Percentiles rank a stretch among this genome's conserved stretches.
Conservation (phyloP, 2,329 filamentous ascomycete species). For the Scorias spongiosa region DNA sequence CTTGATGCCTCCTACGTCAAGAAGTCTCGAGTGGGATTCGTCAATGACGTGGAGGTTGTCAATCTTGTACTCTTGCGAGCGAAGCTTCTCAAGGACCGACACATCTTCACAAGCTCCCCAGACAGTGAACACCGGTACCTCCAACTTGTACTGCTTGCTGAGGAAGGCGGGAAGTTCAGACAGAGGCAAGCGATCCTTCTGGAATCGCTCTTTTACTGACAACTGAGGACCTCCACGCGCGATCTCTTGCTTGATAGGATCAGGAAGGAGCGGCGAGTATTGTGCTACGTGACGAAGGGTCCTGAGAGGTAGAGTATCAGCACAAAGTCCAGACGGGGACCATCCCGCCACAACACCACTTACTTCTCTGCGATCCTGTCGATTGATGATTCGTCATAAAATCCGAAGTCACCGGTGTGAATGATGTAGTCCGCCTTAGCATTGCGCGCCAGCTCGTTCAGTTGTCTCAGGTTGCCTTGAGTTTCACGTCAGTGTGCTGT, state of each 20-base stretch:
- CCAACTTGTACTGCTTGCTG: constrained; percentile 74
- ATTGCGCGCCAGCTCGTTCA: constrained; percentile 92
- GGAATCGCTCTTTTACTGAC: constrained; percentile 69
- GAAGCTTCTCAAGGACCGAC: constrained; percentile 89
- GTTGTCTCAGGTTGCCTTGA: constrained; percentile 78
- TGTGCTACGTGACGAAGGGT: constrained; percentile 97
- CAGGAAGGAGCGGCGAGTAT: constrained; percentile 86
- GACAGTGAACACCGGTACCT: constrained; percentile 94
- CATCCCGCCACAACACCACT: constrained; percentile 20
- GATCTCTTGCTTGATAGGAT: constrained; percentile 52
- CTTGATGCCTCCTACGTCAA: constrained; percentile 92
- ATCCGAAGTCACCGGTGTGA: constrained; percentile 96
- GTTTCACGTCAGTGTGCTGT: constrained; percentile 8
- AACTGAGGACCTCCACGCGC: constrained; percentile 52
- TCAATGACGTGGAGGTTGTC: constrained; percentile 97
- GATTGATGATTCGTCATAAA: constrained; percentile 91
- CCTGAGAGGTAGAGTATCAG: constrained; percentile 31
- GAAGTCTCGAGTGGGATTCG: constrained; percentile 85
- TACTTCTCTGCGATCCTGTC: constrained; percentile 98
- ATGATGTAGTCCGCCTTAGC: constrained; percentile 95
- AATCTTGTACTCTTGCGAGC: constrained; percentile 95
- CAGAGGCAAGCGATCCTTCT: constrained; percentile 67
- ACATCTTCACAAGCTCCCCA: constrained; percentile 99
- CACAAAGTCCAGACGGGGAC: constrained; percentile 1
- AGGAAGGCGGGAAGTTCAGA: constrained; percentile 86